Evolutionary conservation across 176 grass and related monocot genomes (phyloP).

Genomic region (Aegilops bicornis): DNA sequence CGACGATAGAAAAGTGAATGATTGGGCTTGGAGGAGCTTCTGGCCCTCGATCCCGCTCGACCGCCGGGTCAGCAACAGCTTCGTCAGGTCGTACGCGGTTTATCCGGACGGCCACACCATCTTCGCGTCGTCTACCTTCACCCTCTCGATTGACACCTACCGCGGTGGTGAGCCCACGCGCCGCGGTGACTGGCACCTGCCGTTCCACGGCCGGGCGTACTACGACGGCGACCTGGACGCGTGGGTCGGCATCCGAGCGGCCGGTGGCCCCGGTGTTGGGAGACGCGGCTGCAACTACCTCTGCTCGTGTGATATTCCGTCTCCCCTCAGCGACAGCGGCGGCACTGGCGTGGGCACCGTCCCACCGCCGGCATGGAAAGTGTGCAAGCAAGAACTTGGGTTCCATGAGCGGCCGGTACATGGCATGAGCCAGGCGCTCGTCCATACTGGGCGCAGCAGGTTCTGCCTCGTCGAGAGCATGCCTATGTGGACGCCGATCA

Average conservation of each 20-base stretch:
- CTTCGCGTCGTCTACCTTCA: neutral
- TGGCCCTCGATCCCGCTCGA: neutral
- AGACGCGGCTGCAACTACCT: neutral
- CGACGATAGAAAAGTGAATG: neutral
- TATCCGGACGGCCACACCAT: neutral
- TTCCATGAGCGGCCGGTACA: too few species aligned
- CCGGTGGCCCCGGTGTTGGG: neutral
- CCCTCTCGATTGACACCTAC: neutral
- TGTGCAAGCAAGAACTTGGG: neutral
- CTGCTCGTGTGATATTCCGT: neutral
- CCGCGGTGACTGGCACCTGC: neutral
- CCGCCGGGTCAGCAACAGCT: neutral
- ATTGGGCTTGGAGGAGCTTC: neutral
- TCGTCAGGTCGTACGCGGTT: neutral
- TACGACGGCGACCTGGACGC: neutral
- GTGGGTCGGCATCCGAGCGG: neutral
- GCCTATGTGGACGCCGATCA: too few species aligned
- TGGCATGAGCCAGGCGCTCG: too few species aligned
- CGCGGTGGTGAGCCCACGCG: neutral
- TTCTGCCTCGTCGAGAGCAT: too few species aligned
- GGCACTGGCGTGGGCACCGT: too few species aligned
- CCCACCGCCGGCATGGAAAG: neutral
- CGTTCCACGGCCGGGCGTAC: neutral
- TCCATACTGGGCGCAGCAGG: too few species aligned
- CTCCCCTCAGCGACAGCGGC: too few species aligned